Evolutionary conservation across 164 flowering plant genomes (phyloP).

Genomic region (Aristolochia fimbriata): DNA sequence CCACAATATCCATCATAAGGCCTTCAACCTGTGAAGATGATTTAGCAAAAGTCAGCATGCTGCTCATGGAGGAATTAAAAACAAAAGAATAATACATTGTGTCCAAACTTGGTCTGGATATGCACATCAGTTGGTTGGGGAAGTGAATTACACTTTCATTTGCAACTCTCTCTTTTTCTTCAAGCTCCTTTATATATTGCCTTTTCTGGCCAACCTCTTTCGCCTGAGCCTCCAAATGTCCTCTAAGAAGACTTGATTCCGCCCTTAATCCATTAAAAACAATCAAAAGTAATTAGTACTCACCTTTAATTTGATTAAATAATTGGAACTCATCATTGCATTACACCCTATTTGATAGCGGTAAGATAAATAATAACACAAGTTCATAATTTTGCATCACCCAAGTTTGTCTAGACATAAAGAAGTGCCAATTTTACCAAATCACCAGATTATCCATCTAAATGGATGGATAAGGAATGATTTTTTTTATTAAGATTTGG

Average conservation of each 20-base stretch:
- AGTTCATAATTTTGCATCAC: too few species aligned
- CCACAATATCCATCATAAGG: constrained; percentile 88
- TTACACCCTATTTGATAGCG: too few species aligned
- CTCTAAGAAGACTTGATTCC: constrained; percentile 65
- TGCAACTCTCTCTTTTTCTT: constrained; percentile 83
- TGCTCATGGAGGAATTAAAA: not conserved
- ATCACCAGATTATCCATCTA: too few species aligned
- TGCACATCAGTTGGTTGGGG: not conserved
- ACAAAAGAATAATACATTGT: not conserved
- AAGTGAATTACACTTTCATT: constrained; percentile 52
- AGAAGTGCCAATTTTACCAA: too few species aligned
- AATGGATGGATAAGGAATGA: too few species aligned
- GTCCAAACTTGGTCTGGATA: not conserved
- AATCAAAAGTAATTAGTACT: too few species aligned
- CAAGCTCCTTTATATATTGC: constrained; percentile 58
- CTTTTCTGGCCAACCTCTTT: constrained; percentile 67
- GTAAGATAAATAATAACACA: too few species aligned
- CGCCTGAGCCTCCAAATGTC: constrained; percentile 59
- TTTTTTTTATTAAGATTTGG: too few species aligned
- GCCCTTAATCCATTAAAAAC: constrained; percentile 54
- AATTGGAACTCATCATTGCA: too few species aligned
- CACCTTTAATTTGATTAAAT: too few species aligned
- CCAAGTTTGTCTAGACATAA: too few species aligned
- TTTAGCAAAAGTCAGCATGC: not conserved
- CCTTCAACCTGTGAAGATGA: constrained; percentile 59